Base-by-base conservation (phyloP, 768 basidiomycete genomes). In the Kockovaella imperatae region DNA sequence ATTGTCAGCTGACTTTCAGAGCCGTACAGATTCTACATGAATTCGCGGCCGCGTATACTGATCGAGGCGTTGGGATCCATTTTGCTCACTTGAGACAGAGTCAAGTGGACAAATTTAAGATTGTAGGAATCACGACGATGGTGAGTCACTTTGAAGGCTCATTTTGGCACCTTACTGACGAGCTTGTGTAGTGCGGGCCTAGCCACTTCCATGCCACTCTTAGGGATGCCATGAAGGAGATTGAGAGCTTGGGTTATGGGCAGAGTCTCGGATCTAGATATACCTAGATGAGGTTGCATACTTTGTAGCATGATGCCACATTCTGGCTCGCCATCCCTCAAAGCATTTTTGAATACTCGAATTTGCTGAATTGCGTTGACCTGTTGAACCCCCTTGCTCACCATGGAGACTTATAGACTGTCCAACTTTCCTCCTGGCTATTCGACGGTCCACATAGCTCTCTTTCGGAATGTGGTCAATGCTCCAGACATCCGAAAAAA, bases 1-100 rank as follows among this genome's bases (percentile, higher is more conserved):
- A 38, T 45, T 15, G 29, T 23, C 6, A 40, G 20, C 26, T 5
- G 15, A 7, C 20, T 18, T 39, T 24, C 60, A 88, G 86, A 24
- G 87, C 89, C 24, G 78, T 82, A 7, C 86, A 88, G 69, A 86
- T 89, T 54, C 81, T 91, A 60, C 76, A 78, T 50, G 88, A 91
- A 65, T 70, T 90, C 2, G 71, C 83, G 35, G 79, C 82, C 55
- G 83, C 86, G 13, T 90, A 95, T 71, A 76, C 78, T 71, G 87
- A 84, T 56, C 50, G 69, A 17, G 67, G 67, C 2, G 70, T 72
- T 17, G 65, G 60, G 6, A 48, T 73, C 8, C 67, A 73, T 49
- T 73, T 73, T 47, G 69, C 66, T 0, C 70, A 72, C 49, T 53
- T 72, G 17, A 56, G 66, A 43, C 47, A 56, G 13, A 49, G 49